phyloP scores from a whole-genome alignment of 257 asterid genomes.

The Gynochthodes officinalis region DNA sequence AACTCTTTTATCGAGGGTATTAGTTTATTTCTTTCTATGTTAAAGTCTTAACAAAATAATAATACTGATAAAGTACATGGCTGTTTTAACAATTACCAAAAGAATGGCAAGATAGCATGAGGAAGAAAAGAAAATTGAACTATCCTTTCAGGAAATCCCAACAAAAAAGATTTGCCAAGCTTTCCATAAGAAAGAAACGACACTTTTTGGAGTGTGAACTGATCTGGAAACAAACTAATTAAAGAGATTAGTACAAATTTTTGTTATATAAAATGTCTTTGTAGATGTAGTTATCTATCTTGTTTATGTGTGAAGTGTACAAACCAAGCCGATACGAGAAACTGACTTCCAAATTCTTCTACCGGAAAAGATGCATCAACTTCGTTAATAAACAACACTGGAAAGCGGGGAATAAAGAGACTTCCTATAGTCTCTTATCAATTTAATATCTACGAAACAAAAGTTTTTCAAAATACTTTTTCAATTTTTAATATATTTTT shows the following conservation, averaged over 20 bases:
- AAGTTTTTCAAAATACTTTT: too few species aligned
- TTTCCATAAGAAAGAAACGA: neutral
- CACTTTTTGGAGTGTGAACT: neutral
- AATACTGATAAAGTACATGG: too few species aligned
- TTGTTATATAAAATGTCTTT: neutral
- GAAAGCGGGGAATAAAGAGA: slow-evolving; percentile 8
- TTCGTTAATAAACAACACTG: neutral
- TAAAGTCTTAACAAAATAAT: too few species aligned
- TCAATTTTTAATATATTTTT: too few species aligned
- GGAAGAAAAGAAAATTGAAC: too few species aligned
- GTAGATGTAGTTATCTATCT: neutral
- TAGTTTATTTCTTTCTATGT: too few species aligned
- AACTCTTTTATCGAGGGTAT: too few species aligned
- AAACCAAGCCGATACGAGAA: neutral
- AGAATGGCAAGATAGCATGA: too few species aligned
- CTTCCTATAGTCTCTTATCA: neutral
- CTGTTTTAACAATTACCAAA: too few species aligned
- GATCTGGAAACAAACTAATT: neutral
- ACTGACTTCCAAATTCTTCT: neutral
- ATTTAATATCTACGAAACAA: neutral
- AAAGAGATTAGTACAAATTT: neutral
- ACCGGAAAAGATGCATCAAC: slow-evolving; percentile 9
- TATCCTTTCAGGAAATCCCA: neutral
- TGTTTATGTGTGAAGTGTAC: neutral
- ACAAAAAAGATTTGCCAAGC: neutral